phyloP scores from a whole-genome alignment of 768 basidiomycete genomes.

The Serpula lacrymans region DNA sequence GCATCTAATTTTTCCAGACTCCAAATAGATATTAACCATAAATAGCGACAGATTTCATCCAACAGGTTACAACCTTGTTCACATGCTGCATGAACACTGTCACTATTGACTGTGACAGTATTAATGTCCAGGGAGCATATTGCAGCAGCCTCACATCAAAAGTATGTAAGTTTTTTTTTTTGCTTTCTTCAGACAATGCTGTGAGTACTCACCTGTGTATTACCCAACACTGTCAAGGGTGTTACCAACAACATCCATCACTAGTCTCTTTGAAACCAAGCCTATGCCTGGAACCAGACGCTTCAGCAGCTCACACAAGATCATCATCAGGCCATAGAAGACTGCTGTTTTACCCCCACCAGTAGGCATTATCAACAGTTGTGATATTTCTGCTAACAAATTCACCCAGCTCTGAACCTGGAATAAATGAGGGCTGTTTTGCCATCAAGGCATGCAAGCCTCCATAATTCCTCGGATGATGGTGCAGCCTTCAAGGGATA shows the following conservation, averaged over 20 bases:
- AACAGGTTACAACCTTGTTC: neutral
- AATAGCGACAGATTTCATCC: neutral
- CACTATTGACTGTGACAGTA: conserved; percentile 18
- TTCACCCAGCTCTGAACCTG: conserved; percentile 3
- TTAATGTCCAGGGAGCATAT: conserved; percentile 13
- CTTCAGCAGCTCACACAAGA: neutral
- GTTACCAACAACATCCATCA: neutral
- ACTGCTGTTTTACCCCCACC: conserved; percentile 3
- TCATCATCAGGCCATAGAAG: neutral
- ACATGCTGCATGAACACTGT: conserved; percentile 9
- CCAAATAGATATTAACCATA: conserved; percentile 1
- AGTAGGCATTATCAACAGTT: conserved; percentile 1
- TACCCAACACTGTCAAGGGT: conserved; percentile 2
- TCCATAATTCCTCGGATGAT: neutral
- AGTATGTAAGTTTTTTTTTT: no score
- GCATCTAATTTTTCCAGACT: conserved; percentile 20
- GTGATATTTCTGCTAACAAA: neutral
- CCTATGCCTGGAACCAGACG: no score
- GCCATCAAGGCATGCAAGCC: neutral
- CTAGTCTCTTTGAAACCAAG: neutral
- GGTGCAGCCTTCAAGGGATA: no score
- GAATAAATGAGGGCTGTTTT: neutral
- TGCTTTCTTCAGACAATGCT: no score
- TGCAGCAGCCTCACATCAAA: neutral
- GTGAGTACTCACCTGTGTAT: conserved; percentile 3